Evolutionary conservation across 495 filamentous ascomycete genomes (phyloP).

Genomic region (Annulohypoxylon bovei): DNA sequence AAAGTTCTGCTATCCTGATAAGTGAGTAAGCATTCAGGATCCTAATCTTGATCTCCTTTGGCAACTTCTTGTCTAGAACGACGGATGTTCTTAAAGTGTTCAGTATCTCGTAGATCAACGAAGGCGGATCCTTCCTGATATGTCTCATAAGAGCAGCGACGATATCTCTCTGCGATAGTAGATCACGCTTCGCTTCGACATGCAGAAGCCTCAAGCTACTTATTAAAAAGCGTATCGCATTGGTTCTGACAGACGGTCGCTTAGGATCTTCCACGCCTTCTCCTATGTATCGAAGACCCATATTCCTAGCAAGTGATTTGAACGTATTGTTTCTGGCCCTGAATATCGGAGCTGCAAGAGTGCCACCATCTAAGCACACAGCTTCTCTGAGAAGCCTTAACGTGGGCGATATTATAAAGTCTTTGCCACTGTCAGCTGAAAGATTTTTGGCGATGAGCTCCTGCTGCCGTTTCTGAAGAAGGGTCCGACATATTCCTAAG

Average conservation of each 20-base stretch:
- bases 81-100: constrained; percentile 70
- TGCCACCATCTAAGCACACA: constrained; percentile 81
- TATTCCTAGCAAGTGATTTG: constrained; percentile 72
- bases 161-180: constrained; percentile 78
- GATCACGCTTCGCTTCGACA: constrained; percentile 73
- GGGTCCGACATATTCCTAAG: constrained; percentile 73
- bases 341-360: constrained; percentile 75
- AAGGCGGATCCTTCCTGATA: constrained; percentile 76
- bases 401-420: constrained; percentile 84
- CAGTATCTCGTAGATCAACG: constrained; percentile 73
- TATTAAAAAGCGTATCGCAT: constrained; percentile 79
- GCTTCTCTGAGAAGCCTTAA: constrained; percentile 83
- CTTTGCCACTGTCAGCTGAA: constrained; percentile 76
- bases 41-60: constrained; percentile 73
- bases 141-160: constrained; percentile 73
- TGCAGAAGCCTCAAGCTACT: constrained; percentile 76
- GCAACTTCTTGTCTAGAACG: constrained; percentile 73
- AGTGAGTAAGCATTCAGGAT: constrained; percentile 77
- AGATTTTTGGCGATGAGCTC: constrained; percentile 77
- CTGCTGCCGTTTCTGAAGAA: constrained; percentile 77
- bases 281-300: constrained; percentile 63
- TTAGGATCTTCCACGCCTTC: constrained; percentile 63
- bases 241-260: constrained; percentile 76
- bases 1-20: constrained; percentile 74
- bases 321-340: constrained; percentile 75